Base-by-base conservation (phyloP, 768 basidiomycete species). In the Calocera viscosa region DNA sequence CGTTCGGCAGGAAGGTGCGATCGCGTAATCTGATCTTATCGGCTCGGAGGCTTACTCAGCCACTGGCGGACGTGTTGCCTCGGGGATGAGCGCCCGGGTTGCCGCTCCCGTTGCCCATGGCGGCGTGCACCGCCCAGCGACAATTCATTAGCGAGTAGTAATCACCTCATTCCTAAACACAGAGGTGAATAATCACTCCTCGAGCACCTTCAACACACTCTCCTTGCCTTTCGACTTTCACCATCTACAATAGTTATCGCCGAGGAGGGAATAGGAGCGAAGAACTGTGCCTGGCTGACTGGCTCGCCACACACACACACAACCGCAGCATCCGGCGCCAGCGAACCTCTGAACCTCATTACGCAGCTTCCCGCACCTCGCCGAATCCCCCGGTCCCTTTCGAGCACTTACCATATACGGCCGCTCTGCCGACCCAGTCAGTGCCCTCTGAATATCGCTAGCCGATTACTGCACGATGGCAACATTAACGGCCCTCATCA, bases 11-110 rank as follows among this genome's bases (percentile, higher is more conserved):
- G 43, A 19, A 26, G 30, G 53, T 5, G 2, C 53, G 30, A 60
- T 28, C 53, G 19, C 43, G 43, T 47, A 60, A 60, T 60, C 53
- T 28, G 7, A 60, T 60, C 53, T 60, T 60, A 60, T 60, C 53
- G 53, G 30, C 19, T 14, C 49, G 22, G 11, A 10, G 11, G 5
- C 2, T 60, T 60, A 60, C 53, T 60, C 53, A 60, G 53, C 53
- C 53, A 60, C 53, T 26, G 14, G 24, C 53, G 53, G 26, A 60
- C 35, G 35, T 38, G 35, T 14, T 5, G 35, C 7, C 35, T 38
- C 35, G 35, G 35, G 14, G 35, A 19, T 32, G 30, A 14, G 26
- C 14, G 14, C 26, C 53, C 53, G 53, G 30, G 53, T 28, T 60
- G 30, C 30, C 7, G 14, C 53, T 32, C 16, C 53, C 53, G 53